A percentile compares a stretch with the other conserved stretches of the same genome.
Evolutionary conservation across 176 grass and related monocot species (phyloP).

Genomic region (Aegilops longissima): DNA sequence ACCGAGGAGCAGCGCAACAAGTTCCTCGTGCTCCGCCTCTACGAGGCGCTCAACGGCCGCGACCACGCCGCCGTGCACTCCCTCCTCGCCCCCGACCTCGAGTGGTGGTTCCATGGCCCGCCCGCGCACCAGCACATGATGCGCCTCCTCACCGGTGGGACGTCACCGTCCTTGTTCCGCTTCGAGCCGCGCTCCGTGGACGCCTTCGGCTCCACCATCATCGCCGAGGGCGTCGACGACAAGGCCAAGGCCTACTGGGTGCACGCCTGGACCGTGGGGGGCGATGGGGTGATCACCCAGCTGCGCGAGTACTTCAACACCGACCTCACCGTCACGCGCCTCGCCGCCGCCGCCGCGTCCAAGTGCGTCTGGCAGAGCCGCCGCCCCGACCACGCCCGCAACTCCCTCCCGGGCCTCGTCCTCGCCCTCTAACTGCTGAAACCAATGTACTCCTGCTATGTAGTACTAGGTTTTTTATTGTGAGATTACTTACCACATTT

Average conservation of each 20-base stretch:
- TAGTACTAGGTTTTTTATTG: too few relatives aligned
- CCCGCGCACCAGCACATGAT: conserved; percentile 84
- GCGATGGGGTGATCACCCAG: conserved; percentile 74
- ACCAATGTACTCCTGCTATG: too few relatives aligned
- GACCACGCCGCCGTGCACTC: conserved; percentile 52
- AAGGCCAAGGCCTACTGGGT: conserved; percentile 51
- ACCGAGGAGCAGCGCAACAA: conserved; percentile 53
- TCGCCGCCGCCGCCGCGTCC: conserved; percentile 41
- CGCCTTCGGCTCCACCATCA: conserved; percentile 67
- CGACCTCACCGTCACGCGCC: conserved; percentile 74
- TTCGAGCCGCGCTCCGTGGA: conserved; percentile 48
- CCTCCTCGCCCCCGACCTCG: conserved; percentile 72
- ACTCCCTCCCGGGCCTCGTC: conserved; percentile 30
- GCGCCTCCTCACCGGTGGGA: conserved; percentile 66
- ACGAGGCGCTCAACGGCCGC: conserved; percentile 64
- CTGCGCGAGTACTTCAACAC: conserved; percentile 96
- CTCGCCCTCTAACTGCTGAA: too few relatives aligned
- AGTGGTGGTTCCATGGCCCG: conserved; percentile 99
- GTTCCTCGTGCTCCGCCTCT: conserved; percentile 63
- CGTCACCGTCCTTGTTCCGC: background rate
- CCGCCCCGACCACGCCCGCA: conserved; percentile 34
- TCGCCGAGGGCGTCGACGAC: conserved; percentile 54
- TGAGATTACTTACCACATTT: too few relatives aligned
- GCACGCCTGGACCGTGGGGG: conserved; percentile 78
- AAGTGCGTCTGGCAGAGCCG: conserved; percentile 62